phyloP scores from a whole-genome alignment of 2,329 filamentous ascomycete genomes.

The Penicillium sp. region DNA sequence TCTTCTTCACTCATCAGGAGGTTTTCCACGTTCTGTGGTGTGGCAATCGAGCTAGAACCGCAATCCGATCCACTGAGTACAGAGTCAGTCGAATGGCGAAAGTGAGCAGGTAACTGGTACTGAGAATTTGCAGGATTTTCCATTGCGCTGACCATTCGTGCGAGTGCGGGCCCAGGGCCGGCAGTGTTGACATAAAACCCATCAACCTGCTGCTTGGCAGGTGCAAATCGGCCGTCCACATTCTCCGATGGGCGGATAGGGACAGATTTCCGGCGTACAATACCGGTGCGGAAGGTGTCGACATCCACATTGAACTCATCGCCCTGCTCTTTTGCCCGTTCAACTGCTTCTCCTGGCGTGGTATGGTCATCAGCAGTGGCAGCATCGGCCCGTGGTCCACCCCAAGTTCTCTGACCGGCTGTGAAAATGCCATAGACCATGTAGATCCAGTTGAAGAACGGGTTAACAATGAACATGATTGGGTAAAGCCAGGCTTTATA shows the following conservation, averaged over 20 bases:
- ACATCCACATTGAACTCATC: constrained; percentile 86
- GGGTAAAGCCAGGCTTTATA: constrained; percentile 95
- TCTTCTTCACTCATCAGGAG: constrained; percentile 68
- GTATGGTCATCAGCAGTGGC: constrained; percentile 66
- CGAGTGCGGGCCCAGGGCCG: constrained; percentile 56
- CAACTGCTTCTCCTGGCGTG: constrained; percentile 73
- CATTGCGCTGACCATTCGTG: constrained; percentile 40
- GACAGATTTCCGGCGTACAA: no score
- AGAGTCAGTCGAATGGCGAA: constrained; percentile 56
- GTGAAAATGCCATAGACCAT: constrained; percentile 97
- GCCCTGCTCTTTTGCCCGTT: constrained; percentile 65
- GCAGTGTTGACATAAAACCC: constrained; percentile 63
- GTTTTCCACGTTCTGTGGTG: constrained; percentile 61
- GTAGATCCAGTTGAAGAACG: constrained; percentile 97
- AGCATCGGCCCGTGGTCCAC: constrained; percentile 82
- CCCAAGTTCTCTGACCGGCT: constrained; percentile 89
- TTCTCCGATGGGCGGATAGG: no score
- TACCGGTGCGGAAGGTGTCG: constrained; percentile 69
- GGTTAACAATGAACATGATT: constrained; percentile 88
- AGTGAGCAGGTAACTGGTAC: constrained; percentile 47
- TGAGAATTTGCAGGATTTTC: constrained; percentile 34
- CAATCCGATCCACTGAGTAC: constrained; percentile 47
- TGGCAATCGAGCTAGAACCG: constrained; percentile 52
- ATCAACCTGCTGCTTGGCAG: constrained; percentile 56
- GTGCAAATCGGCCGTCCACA: no score